Evolutionary conservation across 192 early-diverging fungal genomes (phyloP).

Genomic region (Coemansia furcata): DNA sequence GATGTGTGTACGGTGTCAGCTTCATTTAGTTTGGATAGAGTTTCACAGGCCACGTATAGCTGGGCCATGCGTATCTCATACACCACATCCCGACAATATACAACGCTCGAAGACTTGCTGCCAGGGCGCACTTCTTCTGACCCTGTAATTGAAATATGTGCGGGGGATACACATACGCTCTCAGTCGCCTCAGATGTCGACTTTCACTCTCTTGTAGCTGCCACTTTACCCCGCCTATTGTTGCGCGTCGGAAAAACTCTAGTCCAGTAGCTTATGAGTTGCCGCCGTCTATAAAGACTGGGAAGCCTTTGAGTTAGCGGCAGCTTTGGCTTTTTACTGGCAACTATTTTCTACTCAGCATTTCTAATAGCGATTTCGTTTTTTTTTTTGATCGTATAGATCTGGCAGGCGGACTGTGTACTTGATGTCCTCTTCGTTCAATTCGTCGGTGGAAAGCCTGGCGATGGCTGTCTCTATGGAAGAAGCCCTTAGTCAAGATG

Average conservation of each 20-base stretch:
- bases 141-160: neutral
- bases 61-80: conserved; percentile 25
- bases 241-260: neutral
- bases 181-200: neutral
- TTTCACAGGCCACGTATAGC: conserved; percentile 3
- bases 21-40: conserved; percentile 4
- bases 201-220: neutral
- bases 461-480: conserved; percentile 18
- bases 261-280: neutral
- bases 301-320: neutral
- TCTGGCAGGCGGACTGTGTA: neutral
- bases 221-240: neutral
- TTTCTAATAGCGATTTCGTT: neutral
- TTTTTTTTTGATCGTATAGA: neutral
- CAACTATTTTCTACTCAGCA: neutral
- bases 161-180: neutral
- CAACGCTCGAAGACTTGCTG: neutral
- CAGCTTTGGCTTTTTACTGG: neutral
- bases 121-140: neutral
- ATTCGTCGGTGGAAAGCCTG: conserved; percentile 16
- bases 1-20: conserved; percentile 1
- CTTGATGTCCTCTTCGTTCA: conserved; percentile 25
- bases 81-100: neutral
- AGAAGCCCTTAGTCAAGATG: neutral
- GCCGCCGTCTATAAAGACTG: neutral